Evolutionary conservation across 208 protist species (phyloP).

Genomic region (Blastocrithidia nonstop): DNA sequence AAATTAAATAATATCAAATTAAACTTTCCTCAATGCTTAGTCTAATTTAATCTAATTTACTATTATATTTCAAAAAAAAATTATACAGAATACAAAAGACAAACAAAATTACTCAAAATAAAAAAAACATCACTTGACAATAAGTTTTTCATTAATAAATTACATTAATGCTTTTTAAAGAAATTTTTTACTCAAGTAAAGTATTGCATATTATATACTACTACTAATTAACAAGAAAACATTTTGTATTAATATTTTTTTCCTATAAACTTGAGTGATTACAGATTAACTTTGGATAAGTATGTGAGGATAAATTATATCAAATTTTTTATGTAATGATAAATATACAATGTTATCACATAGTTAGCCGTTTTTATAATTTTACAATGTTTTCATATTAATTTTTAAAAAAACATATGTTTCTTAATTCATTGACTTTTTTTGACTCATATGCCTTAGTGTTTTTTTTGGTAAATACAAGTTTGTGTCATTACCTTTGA

Average conservation of each 20-base stretch:
- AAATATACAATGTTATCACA: conserved; percentile 3
- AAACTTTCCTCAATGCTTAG: background rate
- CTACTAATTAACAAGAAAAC: conserved; percentile 1
- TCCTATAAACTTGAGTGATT: conserved; percentile 1
- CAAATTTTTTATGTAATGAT: background rate
- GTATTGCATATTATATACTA: background rate
- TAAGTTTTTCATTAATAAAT: background rate
- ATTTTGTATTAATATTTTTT: conserved; percentile 7
- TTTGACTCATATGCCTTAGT: no score
- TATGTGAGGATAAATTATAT: background rate
- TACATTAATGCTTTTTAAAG: background rate
- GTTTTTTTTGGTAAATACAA: background rate
- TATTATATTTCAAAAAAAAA: background rate
- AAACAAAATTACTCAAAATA: background rate
- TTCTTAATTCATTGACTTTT: background rate
- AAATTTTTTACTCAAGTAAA: background rate
- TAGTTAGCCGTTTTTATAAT: background rate
- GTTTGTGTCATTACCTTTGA: background rate
- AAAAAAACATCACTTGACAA: background rate
- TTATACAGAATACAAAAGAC: background rate
- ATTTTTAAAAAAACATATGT: background rate
- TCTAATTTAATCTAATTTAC: background rate
- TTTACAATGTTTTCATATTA: background rate
- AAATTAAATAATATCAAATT: background rate
- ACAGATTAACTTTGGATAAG: background rate